phyloP scores from a whole-genome alignment of 2,329 filamentous ascomycete genomes.

The Chalaropsis thielavioides region DNA sequence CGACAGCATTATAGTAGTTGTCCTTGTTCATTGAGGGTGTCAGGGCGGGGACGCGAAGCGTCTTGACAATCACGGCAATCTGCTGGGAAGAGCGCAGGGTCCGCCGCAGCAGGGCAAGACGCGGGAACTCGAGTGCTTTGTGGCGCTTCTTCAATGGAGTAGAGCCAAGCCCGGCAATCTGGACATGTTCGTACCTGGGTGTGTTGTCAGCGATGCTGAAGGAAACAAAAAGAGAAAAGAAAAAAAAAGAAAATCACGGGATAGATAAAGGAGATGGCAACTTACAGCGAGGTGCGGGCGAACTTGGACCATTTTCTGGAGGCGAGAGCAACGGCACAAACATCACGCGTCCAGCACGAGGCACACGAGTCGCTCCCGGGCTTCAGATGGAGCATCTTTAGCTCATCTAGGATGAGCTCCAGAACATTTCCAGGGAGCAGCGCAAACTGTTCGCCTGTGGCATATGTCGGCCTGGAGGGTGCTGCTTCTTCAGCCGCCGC shows the following conservation, averaged over 20 bases:
- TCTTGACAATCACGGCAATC: conserved; percentile 41
- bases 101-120: conserved; percentile 42
- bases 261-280: conserved; percentile 8
- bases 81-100: conserved; percentile 40
- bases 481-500: conserved; percentile 23
- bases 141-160: conserved; percentile 41
- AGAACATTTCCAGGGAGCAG: conserved; percentile 45
- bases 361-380: conserved; percentile 39
- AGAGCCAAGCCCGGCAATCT: conserved; percentile 44
- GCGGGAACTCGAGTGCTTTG: conserved; percentile 37
- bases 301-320: conserved; percentile 39
- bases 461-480: conserved; percentile 25
- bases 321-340: conserved; percentile 36
- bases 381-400: conserved; percentile 38
- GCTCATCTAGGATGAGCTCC: conserved; percentile 38
- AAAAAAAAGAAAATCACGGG: background rate
- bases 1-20: conserved; percentile 43
- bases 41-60: conserved; percentile 40
- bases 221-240: too few species aligned
- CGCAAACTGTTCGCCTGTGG: conserved; percentile 39
- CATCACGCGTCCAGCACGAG: conserved; percentile 51
- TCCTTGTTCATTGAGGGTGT: conserved; percentile 29
- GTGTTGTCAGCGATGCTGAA: background rate
- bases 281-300: conserved; percentile 38
- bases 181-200: conserved; percentile 44